Evolutionary conservation across 352 stramenopile species (phyloP), one percentile per base, ranked within the genome.

Genomic region (Pythium rhizo-oryzae): DNA sequence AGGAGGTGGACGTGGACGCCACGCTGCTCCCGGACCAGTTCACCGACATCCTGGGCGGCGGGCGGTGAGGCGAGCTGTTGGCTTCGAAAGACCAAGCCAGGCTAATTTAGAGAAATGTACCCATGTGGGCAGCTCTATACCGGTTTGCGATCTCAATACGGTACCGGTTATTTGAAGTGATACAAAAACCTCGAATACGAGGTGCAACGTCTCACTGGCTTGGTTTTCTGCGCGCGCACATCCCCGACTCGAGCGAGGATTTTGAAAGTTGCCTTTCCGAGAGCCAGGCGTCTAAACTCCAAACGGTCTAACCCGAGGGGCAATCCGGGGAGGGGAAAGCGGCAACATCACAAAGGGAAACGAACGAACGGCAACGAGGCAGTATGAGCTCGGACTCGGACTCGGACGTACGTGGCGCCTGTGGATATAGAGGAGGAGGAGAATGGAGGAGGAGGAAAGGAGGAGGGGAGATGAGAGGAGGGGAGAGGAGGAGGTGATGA

Each of bases 31-130:
- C 77, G 0, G 81, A 90, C 39, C 39, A 92, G 51, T 77, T 84
- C 6, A 39, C 59, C 8, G 81, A 89, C 52, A 62, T 88, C 5
- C 61, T 88, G 0, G 83, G 83, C 5, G 83, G 83, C 13, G 83
- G 83, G 19, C 41, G 24, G 16, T 74, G 39, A 46, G 13, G 9
- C 6, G 28, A 33, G 28, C 28, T 33, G 28, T 33, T 33, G 28
- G 28, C 28, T 33, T 33, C 28, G 3, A 33, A 33, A 33, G 28
- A 33, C 28, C 28, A 62, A 39, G 28, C 23, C 11, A 57, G 11
- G 50, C 50, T 8, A 57, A 57, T 39, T 7, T 41, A 9, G n/a
- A 33, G n/a, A 19, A 56, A 18, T 69, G 65, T 71, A 66, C 35
- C 65, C 58, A 71, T 64, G 59, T 58, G 13, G 35, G 12, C 12